Base-by-base conservation (phyloP, 768 basidiomycete species). In the Kwoniella bestiolae region DNA sequence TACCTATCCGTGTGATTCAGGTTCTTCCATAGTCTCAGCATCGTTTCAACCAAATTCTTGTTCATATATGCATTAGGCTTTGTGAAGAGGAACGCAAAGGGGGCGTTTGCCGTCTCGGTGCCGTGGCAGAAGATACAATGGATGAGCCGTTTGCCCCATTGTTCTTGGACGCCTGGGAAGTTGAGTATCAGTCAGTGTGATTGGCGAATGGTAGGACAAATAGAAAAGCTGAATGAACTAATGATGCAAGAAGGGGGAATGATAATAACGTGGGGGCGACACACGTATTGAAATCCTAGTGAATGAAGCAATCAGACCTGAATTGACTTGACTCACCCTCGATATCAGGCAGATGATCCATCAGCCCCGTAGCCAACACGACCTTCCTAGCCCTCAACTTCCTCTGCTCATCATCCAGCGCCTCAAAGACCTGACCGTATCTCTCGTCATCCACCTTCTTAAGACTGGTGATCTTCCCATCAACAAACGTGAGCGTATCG, bases 71-170 rank as follows among this genome's bases (percentile, higher is more conserved):
- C 50, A 31, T 56, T 64, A 6, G 45, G 21, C 23, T 50, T 38
- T 14, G 59, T 68, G 38, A 68, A 32, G 23, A 73, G 63, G 60
- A 66, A 68, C 5, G 63, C 72, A 50, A 73, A 56, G 14, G 72
- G 66, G 21, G 64, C 45, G 25, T 63, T 45, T n/a, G 56, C 52
- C 11, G 72, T 73, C 51, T 75, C 74, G 38, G 63, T 70, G 18
- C 74, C 74, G 66, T 75, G 74, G 63, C 74, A 75, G 63, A 69
- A 75, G 8, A 73, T 66, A 53, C 74, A 75, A 63, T 75, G 74
- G 49, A 69, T 60, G 9, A 64, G 62, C 28, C 66, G 61, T 18
- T 35, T 51, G n/a, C 74, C 74, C 74, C 74, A 75, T 23, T 64
- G 56, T 45, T 72, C 71, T 26, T 62, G 28, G 23, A 71, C 53